Conservation (phyloP, 2,329 filamentous ascomycete species). For the Albifimbria verrucaria region DNA sequence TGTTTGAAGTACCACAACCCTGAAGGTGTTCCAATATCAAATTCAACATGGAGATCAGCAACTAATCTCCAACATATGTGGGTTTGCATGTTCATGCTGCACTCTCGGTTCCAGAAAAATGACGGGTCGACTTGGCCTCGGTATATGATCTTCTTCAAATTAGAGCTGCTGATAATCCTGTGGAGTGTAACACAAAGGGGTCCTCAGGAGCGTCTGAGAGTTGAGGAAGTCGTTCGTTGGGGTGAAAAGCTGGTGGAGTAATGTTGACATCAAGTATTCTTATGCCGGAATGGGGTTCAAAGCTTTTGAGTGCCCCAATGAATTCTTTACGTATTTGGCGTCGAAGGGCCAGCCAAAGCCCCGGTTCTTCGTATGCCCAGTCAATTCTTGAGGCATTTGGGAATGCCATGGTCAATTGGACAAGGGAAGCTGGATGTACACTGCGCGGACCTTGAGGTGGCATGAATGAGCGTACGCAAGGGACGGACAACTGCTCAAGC, state of each 20-base stretch:
- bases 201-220: not conserved
- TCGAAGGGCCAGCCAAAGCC: not conserved
- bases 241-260: not conserved
- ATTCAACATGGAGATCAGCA: not conserved
- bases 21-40: not conserved
- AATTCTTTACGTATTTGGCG: not conserved
- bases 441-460: not conserved
- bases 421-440: not conserved
- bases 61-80: not conserved
- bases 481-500: not conserved
- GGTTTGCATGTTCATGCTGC: too few relatives aligned
- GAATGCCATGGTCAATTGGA: not conserved
- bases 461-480: not conserved
- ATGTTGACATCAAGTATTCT: not conserved
- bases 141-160: not conserved
- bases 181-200: not conserved
- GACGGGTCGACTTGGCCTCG: not conserved
- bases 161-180: not conserved
- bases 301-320: not conserved
- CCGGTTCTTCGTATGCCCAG: not conserved
- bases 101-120: not conserved
- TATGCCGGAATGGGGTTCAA: not conserved
- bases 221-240: not conserved
- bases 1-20: not conserved
- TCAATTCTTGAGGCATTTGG: not conserved